phyloP scores from a whole-genome alignment of 192 early-diverging fungal species.

The Podochytrium sp. region DNA sequence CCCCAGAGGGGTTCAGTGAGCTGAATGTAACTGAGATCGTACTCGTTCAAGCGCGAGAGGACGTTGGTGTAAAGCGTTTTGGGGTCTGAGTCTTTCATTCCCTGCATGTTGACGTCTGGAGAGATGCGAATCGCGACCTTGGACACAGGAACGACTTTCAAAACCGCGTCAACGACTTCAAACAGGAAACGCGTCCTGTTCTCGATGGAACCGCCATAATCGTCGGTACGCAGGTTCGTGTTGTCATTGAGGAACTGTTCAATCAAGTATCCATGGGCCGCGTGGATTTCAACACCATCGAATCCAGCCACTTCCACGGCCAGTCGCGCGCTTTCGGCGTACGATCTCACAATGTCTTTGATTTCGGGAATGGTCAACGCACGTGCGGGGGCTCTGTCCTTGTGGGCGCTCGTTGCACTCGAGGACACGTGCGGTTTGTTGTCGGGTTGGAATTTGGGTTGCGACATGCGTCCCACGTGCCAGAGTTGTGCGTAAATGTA shows the following conservation, averaged over 20 bases:
- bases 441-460: conserved; percentile 37
- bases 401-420: conserved; percentile 27
- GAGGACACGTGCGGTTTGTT: conserved; percentile 44
- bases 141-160: conserved; percentile 36
- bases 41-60: conserved; percentile 22
- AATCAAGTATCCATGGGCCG: conserved; percentile 88
- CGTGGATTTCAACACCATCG: conserved; percentile 34
- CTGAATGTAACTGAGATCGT: conserved; percentile 43
- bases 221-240: conserved; percentile 85
- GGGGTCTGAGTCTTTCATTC: conserved; percentile 22
- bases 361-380: conserved; percentile 74
- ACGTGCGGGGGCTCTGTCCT: conserved; percentile 45
- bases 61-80: conserved; percentile 41
- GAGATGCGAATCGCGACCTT: conserved; percentile 50
- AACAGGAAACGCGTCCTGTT: conserved; percentile 81
- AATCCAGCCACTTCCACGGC: conserved; percentile 26
- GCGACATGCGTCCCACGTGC: conserved; percentile 48
- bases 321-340: conserved; percentile 32
- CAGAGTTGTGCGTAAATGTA: conserved; percentile 65
- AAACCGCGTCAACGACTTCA: conserved; percentile 57
- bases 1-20: conserved; percentile 46
- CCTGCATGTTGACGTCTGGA: conserved; percentile 36
- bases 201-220: conserved; percentile 90
- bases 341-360: conserved; percentile 61
- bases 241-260: conserved; percentile 80